Evolutionary conservation across 73 alveolate genomes (phyloP).

Genomic region (Paramecium primaurelia): DNA sequence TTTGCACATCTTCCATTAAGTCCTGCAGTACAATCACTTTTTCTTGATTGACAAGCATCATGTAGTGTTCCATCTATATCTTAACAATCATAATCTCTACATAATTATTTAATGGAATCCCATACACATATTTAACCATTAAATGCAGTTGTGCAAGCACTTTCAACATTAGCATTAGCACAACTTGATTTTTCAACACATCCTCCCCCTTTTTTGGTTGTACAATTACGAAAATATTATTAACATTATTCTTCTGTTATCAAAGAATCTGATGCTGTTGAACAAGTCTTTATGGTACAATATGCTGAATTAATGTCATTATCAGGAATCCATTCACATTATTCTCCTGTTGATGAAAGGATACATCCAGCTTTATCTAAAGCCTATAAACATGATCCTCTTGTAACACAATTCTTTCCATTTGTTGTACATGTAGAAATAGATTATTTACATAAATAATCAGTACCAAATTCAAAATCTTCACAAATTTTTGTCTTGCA

Average conservation of each 20-base stretch:
- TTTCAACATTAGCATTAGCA: background rate
- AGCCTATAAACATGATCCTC: background rate
- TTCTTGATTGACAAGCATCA: background rate
- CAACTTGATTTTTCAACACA: background rate
- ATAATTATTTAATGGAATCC: background rate
- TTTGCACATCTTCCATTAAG: background rate
- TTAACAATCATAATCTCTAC: background rate
- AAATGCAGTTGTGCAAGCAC: background rate
- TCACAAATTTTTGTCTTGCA: background rate
- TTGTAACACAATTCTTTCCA: background rate
- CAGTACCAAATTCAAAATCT: background rate
- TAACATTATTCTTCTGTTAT: background rate
- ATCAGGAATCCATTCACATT: background rate
- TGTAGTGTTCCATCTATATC: background rate
- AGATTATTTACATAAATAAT: background rate
- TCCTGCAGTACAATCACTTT: background rate
- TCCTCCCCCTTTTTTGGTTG: conserved; percentile 6
- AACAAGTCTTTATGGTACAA: background rate
- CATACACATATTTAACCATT: background rate
- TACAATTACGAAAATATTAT: background rate
- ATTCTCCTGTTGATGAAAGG: background rate
- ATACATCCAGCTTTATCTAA: background rate
- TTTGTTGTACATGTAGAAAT: background rate
- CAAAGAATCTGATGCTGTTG: background rate
- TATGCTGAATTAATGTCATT: background rate